Evolutionary conservation across 2,329 filamentous ascomycete species (phyloP).

Genomic region (Chrysoporthe puriensis): DNA sequence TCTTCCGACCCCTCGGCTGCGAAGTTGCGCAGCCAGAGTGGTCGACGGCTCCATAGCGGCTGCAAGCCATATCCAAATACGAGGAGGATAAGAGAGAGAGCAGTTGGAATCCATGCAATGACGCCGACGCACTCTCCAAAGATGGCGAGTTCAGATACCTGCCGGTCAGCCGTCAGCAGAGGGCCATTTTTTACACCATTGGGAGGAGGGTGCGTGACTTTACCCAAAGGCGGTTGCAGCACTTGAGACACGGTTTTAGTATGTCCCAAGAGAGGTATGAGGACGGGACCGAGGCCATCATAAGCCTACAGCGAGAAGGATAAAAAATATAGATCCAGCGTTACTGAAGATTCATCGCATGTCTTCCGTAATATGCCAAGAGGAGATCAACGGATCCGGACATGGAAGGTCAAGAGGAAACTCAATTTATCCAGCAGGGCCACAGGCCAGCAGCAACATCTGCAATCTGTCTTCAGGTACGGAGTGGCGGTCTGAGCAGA

Average conservation of each 20-base stretch:
- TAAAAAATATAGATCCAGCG: neutral
- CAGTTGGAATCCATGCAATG: slow-evolving; percentile 39
- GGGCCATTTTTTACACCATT: neutral
- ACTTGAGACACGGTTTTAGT: slow-evolving; percentile 26
- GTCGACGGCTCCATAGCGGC: slow-evolving; percentile 39
- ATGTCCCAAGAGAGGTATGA: slow-evolving; percentile 25
- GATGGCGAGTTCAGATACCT: slow-evolving; percentile 28
- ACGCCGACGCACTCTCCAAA: slow-evolving; percentile 39
- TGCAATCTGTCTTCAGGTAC: slow-evolving; percentile 5
- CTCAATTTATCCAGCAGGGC: slow-evolving; percentile 9
- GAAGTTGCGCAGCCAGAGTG: slow-evolving; percentile 41
- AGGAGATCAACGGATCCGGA: slow-evolving; percentile 14
- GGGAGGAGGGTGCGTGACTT: slow-evolving; percentile 1
- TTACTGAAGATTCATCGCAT: slow-evolving; percentile 11
- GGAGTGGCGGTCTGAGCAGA: slow-evolving; percentile 27
- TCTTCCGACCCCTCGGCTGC: slow-evolving; percentile 34
- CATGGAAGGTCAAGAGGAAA: neutral
- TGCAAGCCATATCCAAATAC: slow-evolving; percentile 38
- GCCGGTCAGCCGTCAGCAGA: slow-evolving; percentile 22
- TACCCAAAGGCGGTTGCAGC: slow-evolving; percentile 28
- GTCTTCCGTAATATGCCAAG: slow-evolving; percentile 5
- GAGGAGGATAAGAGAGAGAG: slow-evolving; percentile 37
- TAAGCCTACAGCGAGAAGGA: slow-evolving; percentile 3
- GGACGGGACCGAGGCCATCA: slow-evolving; percentile 19
- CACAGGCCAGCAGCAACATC: neutral